A percentile compares a stretch with the other conserved stretches of the same genome.
phyloP scores from a whole-genome alignment of 257 asterid genomes.

The Solanum neorickii region DNA sequence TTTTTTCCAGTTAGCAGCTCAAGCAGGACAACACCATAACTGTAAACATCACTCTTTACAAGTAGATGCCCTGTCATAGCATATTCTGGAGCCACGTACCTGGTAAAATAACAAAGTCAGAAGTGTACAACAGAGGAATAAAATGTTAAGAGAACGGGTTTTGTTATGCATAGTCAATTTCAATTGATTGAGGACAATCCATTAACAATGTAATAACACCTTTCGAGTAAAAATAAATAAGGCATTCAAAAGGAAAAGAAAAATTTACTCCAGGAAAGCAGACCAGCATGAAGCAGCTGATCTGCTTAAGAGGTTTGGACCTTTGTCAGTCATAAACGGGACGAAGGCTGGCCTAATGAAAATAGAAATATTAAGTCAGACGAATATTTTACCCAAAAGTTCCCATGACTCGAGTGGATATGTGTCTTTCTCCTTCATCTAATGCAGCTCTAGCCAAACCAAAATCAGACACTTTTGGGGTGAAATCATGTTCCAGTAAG shows the following conservation, averaged over 20 bases:
- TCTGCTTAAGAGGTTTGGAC: neutral
- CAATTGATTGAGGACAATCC: neutral
- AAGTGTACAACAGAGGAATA: neutral
- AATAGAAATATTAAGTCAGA: neutral
- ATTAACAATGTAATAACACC: neutral
- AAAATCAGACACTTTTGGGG: constrained; percentile 88
- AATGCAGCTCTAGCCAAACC: constrained; percentile 83
- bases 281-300: neutral
- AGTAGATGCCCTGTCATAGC: constrained; percentile 97
- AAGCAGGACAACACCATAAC: constrained; percentile 98
- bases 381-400: constrained; percentile 65
- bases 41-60: constrained; percentile 85
- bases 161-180: neutral
- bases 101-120: constrained; percentile 9
- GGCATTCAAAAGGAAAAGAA: neutral
- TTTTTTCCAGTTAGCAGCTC: constrained; percentile 85
- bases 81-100: constrained; percentile 94
- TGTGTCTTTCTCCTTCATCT: constrained; percentile 71
- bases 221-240: neutral
- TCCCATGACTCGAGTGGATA: constrained; percentile 96
- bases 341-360: neutral
- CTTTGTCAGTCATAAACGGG: neutral
- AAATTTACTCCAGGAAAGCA: neutral
- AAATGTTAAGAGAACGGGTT: neutral
- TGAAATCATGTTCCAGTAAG: constrained; percentile 67